A percentile compares a stretch with the other conserved stretches of the same genome.
Evolutionary conservation across 1,284 basidiomycete species (phyloP).

Genomic region (Earliella scabrosa): DNA sequence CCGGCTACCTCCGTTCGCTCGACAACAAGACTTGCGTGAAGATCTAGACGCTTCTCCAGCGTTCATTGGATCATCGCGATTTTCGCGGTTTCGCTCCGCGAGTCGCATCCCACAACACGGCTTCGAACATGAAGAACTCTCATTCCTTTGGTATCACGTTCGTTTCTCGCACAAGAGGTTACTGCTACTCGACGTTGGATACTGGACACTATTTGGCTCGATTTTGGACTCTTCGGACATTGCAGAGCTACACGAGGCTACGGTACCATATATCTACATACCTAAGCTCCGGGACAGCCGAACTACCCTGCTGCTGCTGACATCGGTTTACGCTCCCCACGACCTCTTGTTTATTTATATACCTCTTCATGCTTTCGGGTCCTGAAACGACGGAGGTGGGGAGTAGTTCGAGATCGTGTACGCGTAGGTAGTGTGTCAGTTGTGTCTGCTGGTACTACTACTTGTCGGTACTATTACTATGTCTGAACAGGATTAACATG

Average conservation of each 20-base stretch:
- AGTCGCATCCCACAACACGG: neutral
- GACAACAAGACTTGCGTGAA: slow-evolving; percentile 59
- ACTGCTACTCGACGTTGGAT: slow-evolving; percentile 4
- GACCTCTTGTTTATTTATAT: slow-evolving; percentile 18
- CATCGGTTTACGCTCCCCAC: slow-evolving; percentile 16
- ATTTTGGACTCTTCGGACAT: slow-evolving; percentile 8
- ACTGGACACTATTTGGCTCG: slow-evolving; percentile 6
- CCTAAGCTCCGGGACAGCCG: slow-evolving; percentile 10
- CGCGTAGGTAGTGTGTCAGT: neutral
- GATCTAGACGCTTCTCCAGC: slow-evolving; percentile 38
- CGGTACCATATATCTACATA: slow-evolving; percentile 10
- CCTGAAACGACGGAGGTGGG: slow-evolving; percentile 1
- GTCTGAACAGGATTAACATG: neutral
- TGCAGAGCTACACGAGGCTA: slow-evolving; percentile 9
- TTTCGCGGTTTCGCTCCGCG: neutral
- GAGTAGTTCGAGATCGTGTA: neutral
- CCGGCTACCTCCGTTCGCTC: slow-evolving; percentile 52
- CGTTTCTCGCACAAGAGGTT: slow-evolving; percentile 7
- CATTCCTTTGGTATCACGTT: slow-evolving; percentile 19
- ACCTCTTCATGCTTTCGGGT: slow-evolving; percentile 4
- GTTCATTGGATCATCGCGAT: slow-evolving; percentile 1
- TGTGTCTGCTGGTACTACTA: neutral
- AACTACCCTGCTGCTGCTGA: slow-evolving; percentile 8
- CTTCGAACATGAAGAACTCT: slow-evolving; percentile 19
- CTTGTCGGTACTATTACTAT: neutral